These are phyloP conservation scores for Phialophora tarda DNA, from an alignment of 2,329 filamentous ascomycete species.

Conservation along the genomic window DNA sequence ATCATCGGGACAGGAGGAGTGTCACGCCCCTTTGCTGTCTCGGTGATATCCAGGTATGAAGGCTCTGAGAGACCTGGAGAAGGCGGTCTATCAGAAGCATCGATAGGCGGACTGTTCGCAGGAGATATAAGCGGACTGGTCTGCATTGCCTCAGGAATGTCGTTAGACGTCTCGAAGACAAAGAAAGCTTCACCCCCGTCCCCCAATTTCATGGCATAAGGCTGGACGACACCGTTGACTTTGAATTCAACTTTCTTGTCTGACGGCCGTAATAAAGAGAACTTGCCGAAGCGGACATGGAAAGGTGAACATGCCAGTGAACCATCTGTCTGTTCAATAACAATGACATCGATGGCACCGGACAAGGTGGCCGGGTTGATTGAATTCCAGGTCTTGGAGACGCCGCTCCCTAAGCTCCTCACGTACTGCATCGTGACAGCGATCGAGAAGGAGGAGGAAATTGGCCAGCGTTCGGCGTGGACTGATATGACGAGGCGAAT, in stretches of 20 bases:
- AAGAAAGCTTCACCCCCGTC: slow-evolving; percentile 99
- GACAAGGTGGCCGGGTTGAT: slow-evolving; percentile 97
- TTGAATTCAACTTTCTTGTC: slow-evolving; percentile 99
- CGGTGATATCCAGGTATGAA: slow-evolving; percentile 56
- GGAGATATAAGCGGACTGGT: slow-evolving; percentile 94
- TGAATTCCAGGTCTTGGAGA: slow-evolving; percentile 98
- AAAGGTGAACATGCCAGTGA: slow-evolving; percentile 91
- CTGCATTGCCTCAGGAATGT: slow-evolving; percentile 89
- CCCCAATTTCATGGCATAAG: slow-evolving; percentile 97
- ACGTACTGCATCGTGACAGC: slow-evolving; percentile 85
- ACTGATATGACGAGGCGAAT: slow-evolving; percentile 11
- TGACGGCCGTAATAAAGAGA: slow-evolving; percentile 89
- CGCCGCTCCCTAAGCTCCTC: slow-evolving; percentile 88
- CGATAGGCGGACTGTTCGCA: slow-evolving; percentile 70
- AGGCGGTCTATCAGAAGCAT: slow-evolving; percentile 34
- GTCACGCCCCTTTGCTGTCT: slow-evolving; percentile 36
- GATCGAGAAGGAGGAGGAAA: not conserved
- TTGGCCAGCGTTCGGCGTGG: not conserved
- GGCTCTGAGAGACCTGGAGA: slow-evolving; percentile 53
- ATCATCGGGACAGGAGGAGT: slow-evolving; percentile 29
- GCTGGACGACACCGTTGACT: slow-evolving; percentile 89
- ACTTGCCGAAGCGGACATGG: slow-evolving; percentile 98
- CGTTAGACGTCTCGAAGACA: slow-evolving; percentile 92
- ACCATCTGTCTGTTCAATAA: slow-evolving; percentile 92
- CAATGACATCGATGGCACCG: slow-evolving; percentile 98